phyloP scores from a whole-genome alignment of 208 protist species.

The Tritrichomonas musculus region DNA sequence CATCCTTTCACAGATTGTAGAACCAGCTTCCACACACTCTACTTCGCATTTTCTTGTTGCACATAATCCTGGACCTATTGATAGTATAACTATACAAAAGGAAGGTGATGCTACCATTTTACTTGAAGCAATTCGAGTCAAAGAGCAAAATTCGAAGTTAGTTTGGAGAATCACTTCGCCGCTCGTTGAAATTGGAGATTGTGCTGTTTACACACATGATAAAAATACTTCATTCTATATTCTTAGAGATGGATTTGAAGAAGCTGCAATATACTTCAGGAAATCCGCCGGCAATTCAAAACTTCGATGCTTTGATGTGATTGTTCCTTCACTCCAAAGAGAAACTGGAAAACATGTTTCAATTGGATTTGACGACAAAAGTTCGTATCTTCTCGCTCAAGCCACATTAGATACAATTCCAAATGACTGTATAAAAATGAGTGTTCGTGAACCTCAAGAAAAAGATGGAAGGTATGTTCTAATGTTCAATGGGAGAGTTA shows the following conservation, averaged over 20 bases:
- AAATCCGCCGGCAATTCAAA: background rate
- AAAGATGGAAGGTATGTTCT: background rate
- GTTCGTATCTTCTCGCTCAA: background rate
- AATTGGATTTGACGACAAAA: background rate
- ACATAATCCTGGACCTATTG: background rate
- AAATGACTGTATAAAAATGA: background rate
- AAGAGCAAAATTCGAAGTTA: background rate
- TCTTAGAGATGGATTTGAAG: background rate
- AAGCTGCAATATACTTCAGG: background rate
- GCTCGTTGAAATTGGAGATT: background rate
- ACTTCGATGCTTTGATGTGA: background rate
- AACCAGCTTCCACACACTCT: background rate
- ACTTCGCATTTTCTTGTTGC: background rate
- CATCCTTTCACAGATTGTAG: background rate
- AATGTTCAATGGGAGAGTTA: slow-evolving; percentile 8
- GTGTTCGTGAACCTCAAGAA: background rate
- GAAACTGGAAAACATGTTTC: background rate
- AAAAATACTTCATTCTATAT: background rate
- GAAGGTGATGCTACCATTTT: background rate
- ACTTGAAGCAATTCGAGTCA: background rate
- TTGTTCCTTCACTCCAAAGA: background rate
- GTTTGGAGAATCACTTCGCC: slow-evolving; percentile 8
- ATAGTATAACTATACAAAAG: background rate
- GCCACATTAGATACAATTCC: background rate
- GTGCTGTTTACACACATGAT: background rate